phyloP scores from a whole-genome alignment of 345 rosid species.

The Trapa bicornis region DNA sequence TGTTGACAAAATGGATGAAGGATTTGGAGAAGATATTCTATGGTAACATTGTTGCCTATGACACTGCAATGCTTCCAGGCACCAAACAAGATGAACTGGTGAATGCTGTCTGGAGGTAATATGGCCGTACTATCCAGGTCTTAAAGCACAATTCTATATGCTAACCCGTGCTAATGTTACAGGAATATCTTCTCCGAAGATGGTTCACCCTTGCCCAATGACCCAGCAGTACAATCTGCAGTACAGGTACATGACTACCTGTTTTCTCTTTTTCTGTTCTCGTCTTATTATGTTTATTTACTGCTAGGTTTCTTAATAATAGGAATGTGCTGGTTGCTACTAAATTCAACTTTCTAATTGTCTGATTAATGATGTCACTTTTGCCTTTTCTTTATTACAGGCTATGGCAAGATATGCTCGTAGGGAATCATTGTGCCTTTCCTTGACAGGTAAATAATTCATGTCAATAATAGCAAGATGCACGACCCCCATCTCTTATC shows the following conservation, averaged over 20 bases:
- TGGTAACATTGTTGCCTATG: conserved; percentile 86
- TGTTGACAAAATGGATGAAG: conserved; percentile 85
- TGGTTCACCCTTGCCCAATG: conserved; percentile 53
- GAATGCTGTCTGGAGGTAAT: conserved; percentile 74
- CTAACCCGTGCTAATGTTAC: conserved; percentile 13
- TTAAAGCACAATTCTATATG: background rate
- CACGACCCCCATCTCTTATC: background rate
- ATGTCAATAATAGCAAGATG: background rate
- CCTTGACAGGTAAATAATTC: conserved; percentile 53
- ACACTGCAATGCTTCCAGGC: conserved; percentile 76
- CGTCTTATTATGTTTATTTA: background rate
- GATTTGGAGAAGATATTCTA: conserved; percentile 89
- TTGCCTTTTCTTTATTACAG: conserved; percentile 22
- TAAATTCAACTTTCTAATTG: background rate
- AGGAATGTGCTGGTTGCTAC: background rate
- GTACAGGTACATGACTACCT: conserved; percentile 49
- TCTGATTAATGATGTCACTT: background rate
- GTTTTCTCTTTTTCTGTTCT: conserved; percentile 11
- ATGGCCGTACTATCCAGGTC: background rate
- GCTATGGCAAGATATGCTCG: conserved; percentile 88
- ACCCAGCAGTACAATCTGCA: conserved; percentile 33
- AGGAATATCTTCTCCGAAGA: conserved; percentile 88
- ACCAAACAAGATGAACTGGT: conserved; percentile 60
- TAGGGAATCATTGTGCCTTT: conserved; percentile 64
- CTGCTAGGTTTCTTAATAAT: background rate